phyloP scores from a whole-genome alignment of 2,329 filamentous ascomycete genomes.

The Exophiala calicioides region DNA sequence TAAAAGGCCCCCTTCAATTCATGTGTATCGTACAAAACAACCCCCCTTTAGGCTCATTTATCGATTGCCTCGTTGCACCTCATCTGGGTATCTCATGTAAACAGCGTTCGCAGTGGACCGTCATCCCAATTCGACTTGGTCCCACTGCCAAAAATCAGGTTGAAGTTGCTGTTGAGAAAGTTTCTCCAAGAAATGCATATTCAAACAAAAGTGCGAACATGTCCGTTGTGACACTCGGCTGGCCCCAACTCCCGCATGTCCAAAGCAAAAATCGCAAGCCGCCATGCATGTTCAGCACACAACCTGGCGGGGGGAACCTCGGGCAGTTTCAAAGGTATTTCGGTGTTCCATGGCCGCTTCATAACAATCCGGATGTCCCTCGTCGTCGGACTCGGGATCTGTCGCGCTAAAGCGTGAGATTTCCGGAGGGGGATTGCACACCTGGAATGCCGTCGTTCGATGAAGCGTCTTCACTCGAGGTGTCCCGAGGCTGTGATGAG shows the following conservation, averaged over 20 bases:
- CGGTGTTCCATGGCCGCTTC: slow-evolving; percentile 28
- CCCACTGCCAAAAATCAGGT: slow-evolving; percentile 1
- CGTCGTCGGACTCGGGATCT: slow-evolving; percentile 28
- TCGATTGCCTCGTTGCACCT: slow-evolving; percentile 8
- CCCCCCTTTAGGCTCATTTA: background rate
- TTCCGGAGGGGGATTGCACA: slow-evolving; percentile 19
- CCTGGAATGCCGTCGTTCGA: slow-evolving; percentile 21
- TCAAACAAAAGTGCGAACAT: too few relatives aligned
- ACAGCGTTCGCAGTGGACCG: slow-evolving; percentile 1
- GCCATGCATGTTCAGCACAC: slow-evolving; percentile 5
- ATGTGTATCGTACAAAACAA: slow-evolving; percentile 13
- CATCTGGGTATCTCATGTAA: slow-evolving; percentile 18
- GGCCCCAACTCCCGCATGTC: too few relatives aligned
- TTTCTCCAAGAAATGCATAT: too few relatives aligned
- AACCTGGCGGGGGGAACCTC: slow-evolving; percentile 14
- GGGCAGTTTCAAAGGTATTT: slow-evolving; percentile 29
- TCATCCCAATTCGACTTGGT: background rate
- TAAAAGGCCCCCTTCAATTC: slow-evolving; percentile 1
- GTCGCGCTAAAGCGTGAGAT: slow-evolving; percentile 30
- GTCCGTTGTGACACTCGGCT: too few relatives aligned
- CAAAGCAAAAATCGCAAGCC: background rate
- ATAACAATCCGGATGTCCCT: slow-evolving; percentile 28
- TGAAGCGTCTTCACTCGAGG: slow-evolving; percentile 19
- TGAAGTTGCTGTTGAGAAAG: too few relatives aligned
- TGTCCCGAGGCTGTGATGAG: slow-evolving; percentile 13